phyloP scores from a whole-genome alignment of 345 rosid genomes.

The Lenwebbia sp. region DNA sequence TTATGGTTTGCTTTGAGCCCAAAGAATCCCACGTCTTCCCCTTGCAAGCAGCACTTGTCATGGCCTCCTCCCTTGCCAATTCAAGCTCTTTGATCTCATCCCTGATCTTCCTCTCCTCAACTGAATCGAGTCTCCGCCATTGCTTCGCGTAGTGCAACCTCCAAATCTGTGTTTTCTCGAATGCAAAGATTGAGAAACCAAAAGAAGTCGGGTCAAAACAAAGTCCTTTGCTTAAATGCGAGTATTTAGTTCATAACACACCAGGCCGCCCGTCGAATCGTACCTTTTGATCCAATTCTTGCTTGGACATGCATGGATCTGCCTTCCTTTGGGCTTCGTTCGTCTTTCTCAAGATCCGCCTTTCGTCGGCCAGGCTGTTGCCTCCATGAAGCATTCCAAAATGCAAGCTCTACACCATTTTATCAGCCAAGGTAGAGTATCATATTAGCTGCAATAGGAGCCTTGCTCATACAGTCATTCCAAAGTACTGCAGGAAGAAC shows the following conservation, averaged over 20 bases:
- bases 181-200: not conserved
- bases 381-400: slow-evolving; percentile 3
- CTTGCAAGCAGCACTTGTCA: not conserved
- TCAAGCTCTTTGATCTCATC: not conserved
- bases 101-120: not conserved
- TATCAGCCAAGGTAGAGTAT: not conserved
- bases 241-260: not conserved
- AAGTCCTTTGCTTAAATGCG: not conserved
- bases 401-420: not conserved
- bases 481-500: not conserved
- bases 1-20: not conserved
- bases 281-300: not conserved
- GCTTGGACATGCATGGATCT: not conserved
- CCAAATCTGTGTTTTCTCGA: not conserved
- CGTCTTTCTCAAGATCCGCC: not conserved
- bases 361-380: slow-evolving; percentile 1
- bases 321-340: not conserved
- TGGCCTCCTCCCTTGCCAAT: not conserved
- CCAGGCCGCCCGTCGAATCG: not conserved
- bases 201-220: not conserved
- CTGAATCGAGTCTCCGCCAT: not conserved
- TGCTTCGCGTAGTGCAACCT: fast-evolving
- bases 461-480: not conserved
- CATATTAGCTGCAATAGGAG: not conserved
- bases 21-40: not conserved